Evolutionary conservation across 2,329 filamentous ascomycete species (phyloP), one percentile per base, ranked within the genome.

Genomic region (Fusarium sp.): DNA sequence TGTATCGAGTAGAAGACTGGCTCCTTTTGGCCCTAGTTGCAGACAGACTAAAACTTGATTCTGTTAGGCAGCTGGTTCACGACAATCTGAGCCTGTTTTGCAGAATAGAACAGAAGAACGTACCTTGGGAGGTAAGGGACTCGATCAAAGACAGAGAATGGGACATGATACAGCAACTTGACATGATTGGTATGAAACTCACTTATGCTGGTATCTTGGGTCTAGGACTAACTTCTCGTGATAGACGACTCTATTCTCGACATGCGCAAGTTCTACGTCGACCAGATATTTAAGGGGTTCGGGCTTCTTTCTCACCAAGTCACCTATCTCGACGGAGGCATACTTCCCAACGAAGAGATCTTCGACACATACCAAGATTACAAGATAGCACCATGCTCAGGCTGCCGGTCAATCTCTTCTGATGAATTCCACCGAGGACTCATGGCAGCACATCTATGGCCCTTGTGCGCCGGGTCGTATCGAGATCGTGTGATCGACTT

Each of bases 1-100:
- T 72, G 18, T 43, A 49, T 9, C 43, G 28, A 12, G 56, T 72
- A 1, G 10, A 47, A 7, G 48, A 66, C 23, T 73, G 70, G 70
- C 21, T 62, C 8, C 62, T 73, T 8, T 44, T 73, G 15, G 60
- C 57, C 16, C 21, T 66, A 3, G 60, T 72, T 33, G 66, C 63
- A 15, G 18, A 62, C 10, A 57, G 50, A 13, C 59, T 72, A 11
- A 11, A 28, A 9, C 48, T 70, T 18, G 8, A 46, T 5, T 9
- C 38, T 5, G 13, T 61, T 20, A 29, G 11, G 21, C 11, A 24
- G 7, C 21, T 52, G 12, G 5, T 60, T 38, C 24, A 28, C 6
- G 13, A 56, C 12, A 38, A 26, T 15, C 6, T 70, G 29, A 35
- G 43, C 18, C 52, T 63, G 9, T 54, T 57, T 24, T 71, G 41